These are phyloP conservation scores for Allium fistulosum DNA, from an alignment of 106 monocot species.

Conservation along the genomic window DNA sequence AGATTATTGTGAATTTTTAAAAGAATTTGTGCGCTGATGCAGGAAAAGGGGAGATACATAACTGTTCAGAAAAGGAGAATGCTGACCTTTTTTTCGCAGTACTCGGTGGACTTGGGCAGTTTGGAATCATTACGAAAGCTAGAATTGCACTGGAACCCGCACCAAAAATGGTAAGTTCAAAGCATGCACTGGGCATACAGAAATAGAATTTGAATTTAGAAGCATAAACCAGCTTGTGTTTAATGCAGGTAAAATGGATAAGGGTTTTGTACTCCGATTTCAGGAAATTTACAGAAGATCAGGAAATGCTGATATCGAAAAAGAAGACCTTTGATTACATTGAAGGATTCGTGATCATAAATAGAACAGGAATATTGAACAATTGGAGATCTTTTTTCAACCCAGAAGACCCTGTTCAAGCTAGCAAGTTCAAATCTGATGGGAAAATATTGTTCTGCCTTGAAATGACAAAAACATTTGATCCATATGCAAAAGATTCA, in stretches of 20 bases:
- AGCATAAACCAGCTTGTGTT: background rate
- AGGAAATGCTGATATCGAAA: conserved; percentile 37
- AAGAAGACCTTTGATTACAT: conserved; percentile 73
- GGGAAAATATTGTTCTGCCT: conserved; percentile 79
- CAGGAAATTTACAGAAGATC: conserved; percentile 31
- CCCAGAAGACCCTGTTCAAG: conserved; percentile 54
- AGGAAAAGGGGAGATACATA: conserved; percentile 50
- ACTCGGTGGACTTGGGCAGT: conserved; percentile 64
- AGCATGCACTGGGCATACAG: no score
- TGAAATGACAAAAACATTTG: conserved; percentile 78
- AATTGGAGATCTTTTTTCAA: conserved; percentile 92
- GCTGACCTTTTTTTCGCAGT: conserved; percentile 48
- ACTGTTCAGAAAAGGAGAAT: conserved; percentile 35
- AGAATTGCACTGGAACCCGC: conserved; percentile 47
- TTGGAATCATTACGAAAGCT: conserved; percentile 64
- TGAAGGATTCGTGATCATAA: conserved; percentile 88
- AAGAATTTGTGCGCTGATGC: background rate
- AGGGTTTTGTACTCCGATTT: conserved; percentile 45
- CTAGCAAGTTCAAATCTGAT: conserved; percentile 56
- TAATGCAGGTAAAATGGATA: conserved; percentile 42
- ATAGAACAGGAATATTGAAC: conserved; percentile 69
- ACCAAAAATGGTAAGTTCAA: conserved; percentile 28
- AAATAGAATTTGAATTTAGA: background rate
- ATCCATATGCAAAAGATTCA: conserved; percentile 21
- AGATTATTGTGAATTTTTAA: no score